Evolutionary conservation across 2,329 filamentous ascomycete species (phyloP).

Genomic region (Zelopaecilomyces penicillatus): DNA sequence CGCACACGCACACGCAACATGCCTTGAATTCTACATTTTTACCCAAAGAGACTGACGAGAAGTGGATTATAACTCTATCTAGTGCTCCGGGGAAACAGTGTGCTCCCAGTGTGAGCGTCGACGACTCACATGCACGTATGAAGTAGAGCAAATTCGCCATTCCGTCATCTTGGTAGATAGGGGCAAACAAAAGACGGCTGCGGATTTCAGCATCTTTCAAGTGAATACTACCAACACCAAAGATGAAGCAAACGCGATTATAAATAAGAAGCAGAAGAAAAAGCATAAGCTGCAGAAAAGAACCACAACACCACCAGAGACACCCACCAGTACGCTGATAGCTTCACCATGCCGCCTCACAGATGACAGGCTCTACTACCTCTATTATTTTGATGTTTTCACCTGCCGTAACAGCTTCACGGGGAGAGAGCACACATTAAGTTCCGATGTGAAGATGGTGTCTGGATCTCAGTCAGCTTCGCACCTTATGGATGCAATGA

Average conservation of each 20-base stretch:
- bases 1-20: neutral
- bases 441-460: slow-evolving; percentile 16
- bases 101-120: slow-evolving; percentile 22
- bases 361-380: slow-evolving; percentile 14
- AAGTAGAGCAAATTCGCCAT: neutral
- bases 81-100: slow-evolving; percentile 26
- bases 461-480: slow-evolving; percentile 6
- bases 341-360: slow-evolving; percentile 1
- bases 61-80: neutral
- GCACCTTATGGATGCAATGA: slow-evolving; percentile 20
- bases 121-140: slow-evolving; percentile 16
- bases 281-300: neutral
- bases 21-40: neutral
- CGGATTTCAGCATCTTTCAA: neutral
- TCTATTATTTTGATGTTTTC: slow-evolving; percentile 24
- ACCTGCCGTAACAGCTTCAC: slow-evolving; percentile 20
- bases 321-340: no score
- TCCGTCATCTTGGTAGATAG: slow-evolving; percentile 16
- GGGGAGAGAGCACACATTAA: neutral
- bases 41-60: neutral
- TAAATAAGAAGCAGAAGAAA: neutral
- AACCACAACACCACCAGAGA: no score
- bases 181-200: slow-evolving; percentile 8
- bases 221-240: neutral
- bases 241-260: no score